Evolutionary conservation across 108 stramenopile genomes (phyloP).

Genomic region (Cyclotella sp.): DNA sequence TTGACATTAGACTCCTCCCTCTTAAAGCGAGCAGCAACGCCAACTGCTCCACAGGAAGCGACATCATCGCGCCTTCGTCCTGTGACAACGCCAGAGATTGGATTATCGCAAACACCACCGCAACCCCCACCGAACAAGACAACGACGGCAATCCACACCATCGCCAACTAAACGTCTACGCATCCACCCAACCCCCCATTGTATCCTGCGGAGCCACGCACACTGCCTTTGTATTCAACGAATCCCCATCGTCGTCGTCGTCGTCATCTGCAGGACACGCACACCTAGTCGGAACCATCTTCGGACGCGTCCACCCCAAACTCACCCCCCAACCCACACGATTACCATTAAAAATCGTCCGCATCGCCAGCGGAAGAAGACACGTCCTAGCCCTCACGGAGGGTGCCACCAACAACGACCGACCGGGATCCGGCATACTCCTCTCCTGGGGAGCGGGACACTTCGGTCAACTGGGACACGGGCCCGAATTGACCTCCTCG

Average conservation of each 20-base stretch:
- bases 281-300: slow-evolving; percentile 47
- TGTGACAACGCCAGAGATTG: not conserved
- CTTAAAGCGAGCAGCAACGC: not conserved
- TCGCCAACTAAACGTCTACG: not conserved
- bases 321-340: slow-evolving; percentile 52
- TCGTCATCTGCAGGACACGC: slow-evolving; percentile 6
- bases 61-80: not conserved
- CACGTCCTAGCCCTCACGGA: slow-evolving; percentile 56
- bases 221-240: slow-evolving; percentile 32
- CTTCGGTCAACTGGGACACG: slow-evolving; percentile 87
- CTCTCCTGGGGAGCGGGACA: slow-evolving; percentile 87
- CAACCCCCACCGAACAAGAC: too few species aligned
- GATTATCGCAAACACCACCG: too few species aligned
- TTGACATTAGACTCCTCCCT: slow-evolving; percentile 1
- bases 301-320: slow-evolving; percentile 38
- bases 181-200: slow-evolving; percentile 31
- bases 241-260: not conserved
- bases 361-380: slow-evolving; percentile 46
- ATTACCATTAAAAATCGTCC: slow-evolving; percentile 41
- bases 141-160: not conserved
- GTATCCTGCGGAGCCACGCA: slow-evolving; percentile 52
- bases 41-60: too few species aligned
- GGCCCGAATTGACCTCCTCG: slow-evolving; percentile 44
- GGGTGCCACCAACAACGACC: slow-evolving; percentile 4
- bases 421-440: slow-evolving; percentile 35